Conservation (phyloP, 2,329 filamentous ascomycete genomes). For the Microcyclospora tardicrescens region DNA sequence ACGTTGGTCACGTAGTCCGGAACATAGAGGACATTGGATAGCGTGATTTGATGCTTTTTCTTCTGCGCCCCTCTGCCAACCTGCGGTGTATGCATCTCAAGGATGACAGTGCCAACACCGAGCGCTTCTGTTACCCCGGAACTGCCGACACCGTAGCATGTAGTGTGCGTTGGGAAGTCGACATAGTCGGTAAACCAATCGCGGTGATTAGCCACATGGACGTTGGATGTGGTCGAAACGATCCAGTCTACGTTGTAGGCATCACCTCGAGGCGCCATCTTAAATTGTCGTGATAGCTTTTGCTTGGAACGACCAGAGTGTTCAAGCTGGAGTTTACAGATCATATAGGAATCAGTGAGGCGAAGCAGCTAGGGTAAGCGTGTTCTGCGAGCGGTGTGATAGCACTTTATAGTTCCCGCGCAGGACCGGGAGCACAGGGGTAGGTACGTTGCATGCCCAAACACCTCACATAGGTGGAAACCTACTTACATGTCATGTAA, state of each 20-base stretch:
- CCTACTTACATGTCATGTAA: too few relatives aligned
- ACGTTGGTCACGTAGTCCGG: conserved; percentile 7
- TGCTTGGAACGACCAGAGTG: too few relatives aligned
- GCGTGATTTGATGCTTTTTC: conserved; percentile 2
- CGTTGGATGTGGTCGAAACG: conserved; percentile 8
- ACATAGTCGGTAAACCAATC: conserved; percentile 9
- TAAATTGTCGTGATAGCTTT: conserved; percentile 4
- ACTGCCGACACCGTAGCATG: neutral
- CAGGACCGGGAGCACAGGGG: too few relatives aligned
- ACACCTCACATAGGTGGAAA: too few relatives aligned
- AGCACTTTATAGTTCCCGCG: too few relatives aligned
- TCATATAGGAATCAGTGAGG: too few relatives aligned
- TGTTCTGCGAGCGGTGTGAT: too few relatives aligned
- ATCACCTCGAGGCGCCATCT: conserved; percentile 15
- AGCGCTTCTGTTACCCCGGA: neutral
- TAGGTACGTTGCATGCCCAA: too few relatives aligned
- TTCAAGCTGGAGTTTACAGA: too few relatives aligned
- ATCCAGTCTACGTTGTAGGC: conserved; percentile 11
- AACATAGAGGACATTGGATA: conserved; percentile 8
- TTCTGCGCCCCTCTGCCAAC: neutral
- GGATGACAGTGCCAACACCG: conserved; percentile 2
- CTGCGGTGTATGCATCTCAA: conserved; percentile 1
- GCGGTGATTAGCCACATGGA: conserved; percentile 11
- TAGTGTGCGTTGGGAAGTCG: neutral
- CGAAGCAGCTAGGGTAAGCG: too few relatives aligned